phyloP scores from a whole-genome alignment of 1,284 basidiomycete species.

The Tilletia walkeri region DNA sequence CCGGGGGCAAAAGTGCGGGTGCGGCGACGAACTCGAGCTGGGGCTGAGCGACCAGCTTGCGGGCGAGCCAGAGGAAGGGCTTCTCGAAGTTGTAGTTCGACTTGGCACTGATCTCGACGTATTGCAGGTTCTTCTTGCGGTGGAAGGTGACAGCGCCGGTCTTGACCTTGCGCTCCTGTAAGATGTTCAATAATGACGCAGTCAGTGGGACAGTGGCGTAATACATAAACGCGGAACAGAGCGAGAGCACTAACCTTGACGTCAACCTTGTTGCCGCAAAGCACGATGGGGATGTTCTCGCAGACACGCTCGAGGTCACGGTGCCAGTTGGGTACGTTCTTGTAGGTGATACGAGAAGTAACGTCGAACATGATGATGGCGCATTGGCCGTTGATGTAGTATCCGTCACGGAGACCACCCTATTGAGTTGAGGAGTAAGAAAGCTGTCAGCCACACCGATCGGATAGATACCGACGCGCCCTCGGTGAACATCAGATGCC shows the following conservation, averaged over 20 bases:
- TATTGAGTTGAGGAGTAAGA: background rate
- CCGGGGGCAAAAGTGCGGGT: conserved; percentile 89
- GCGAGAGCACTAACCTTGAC: conserved; percentile 71
- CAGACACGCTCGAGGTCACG: conserved; percentile 98
- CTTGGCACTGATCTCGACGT: conserved; percentile 99
- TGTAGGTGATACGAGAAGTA: conserved; percentile 99
- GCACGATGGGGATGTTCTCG: conserved; percentile 98
- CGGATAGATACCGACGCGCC: conserved; percentile 62
- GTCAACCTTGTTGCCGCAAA: conserved; percentile 99
- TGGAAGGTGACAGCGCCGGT: conserved; percentile 98
- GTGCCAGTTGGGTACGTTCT: conserved; percentile 99
- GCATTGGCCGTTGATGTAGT: conserved; percentile 73
- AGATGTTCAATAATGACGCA: conserved; percentile 16
- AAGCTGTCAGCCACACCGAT: conserved; percentile 25
- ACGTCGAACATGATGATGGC: conserved; percentile 99
- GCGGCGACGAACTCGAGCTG: conserved; percentile 92
- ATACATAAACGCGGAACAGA: background rate
- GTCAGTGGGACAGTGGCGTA: background rate
- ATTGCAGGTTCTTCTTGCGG: conserved; percentile 99
- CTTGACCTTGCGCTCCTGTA: conserved; percentile 98
- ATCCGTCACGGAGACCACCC: conserved; percentile 54
- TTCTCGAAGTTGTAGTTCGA: conserved; percentile 99
- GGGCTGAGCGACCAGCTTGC: conserved; percentile 93
- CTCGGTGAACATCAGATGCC: no score
- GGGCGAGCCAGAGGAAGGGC: conserved; percentile 98